phyloP scores from a whole-genome alignment of 1,139 yeast species.

The Lodderomyces theae region DNA sequence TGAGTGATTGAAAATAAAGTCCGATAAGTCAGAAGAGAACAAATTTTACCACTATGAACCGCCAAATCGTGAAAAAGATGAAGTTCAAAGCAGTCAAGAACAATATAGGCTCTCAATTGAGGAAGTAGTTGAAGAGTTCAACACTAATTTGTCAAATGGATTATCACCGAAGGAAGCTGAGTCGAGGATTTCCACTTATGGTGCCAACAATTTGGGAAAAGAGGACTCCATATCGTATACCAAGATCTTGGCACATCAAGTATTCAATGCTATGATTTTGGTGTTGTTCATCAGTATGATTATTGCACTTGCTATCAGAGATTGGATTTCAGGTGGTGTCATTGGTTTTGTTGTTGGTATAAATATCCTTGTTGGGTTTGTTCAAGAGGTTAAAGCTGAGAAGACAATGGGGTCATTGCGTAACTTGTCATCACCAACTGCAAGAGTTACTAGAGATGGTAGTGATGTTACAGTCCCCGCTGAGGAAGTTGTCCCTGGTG shows the following conservation, averaged over 20 bases:
- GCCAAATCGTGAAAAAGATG: constrained; percentile 11
- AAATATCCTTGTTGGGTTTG: constrained; percentile 67
- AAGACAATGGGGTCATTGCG: constrained; percentile 77
- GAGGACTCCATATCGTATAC: constrained; percentile 56
- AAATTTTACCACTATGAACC: constrained; percentile 2
- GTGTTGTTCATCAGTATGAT: constrained; percentile 73
- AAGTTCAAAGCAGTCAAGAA: constrained; percentile 15
- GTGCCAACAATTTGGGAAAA: constrained; percentile 63
- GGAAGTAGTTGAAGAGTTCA: constrained; percentile 35
- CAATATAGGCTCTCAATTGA: constrained; percentile 32
- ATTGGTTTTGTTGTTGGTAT: constrained; percentile 67
- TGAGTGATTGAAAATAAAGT: constrained; percentile 31
- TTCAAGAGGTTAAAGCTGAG: constrained; percentile 74
- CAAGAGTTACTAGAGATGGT: constrained; percentile 66
- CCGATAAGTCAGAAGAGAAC: background rate
- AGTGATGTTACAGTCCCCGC: constrained; percentile 59
- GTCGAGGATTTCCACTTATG: constrained; percentile 32
- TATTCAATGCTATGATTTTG: constrained; percentile 78
- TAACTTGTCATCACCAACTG: constrained; percentile 69
- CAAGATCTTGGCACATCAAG: constrained; percentile 63
- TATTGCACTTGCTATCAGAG: constrained; percentile 70
- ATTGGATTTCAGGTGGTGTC: constrained; percentile 85
- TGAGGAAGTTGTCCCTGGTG: constrained; percentile 74
- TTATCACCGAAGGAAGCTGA: constrained; percentile 38
- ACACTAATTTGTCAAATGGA: constrained; percentile 46